A percentile compares a stretch with the other conserved stretches of the same genome.
Conservation (phyloP, 768 basidiomycete species). For the Kwoniella europaea region DNA sequence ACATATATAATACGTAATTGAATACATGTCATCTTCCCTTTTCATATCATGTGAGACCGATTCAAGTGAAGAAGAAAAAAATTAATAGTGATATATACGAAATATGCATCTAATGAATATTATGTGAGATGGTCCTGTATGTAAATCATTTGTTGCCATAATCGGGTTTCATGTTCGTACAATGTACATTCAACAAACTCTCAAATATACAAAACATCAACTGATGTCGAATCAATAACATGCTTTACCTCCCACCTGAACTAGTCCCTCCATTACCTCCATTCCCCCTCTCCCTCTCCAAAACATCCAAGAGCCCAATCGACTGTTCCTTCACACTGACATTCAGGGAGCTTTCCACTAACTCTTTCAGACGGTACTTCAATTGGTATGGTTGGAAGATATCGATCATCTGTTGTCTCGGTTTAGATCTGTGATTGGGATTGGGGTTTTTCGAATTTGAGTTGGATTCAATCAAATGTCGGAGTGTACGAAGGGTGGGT, state of each 20-base stretch:
- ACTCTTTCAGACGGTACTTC: conserved; percentile 29
- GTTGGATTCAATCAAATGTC: conserved; percentile 41
- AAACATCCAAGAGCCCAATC: conserved; percentile 33
- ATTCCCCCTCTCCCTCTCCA: conserved; percentile 34
- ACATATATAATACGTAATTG: conserved; percentile 7
- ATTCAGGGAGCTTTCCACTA: conserved; percentile 26
- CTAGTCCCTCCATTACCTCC: conserved; percentile 1
- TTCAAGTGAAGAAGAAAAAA: neutral
- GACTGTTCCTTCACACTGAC: conserved; percentile 39
- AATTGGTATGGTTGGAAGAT: conserved; percentile 49
- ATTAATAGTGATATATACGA: neutral
- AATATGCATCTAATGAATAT: neutral
- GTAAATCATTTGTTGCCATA: neutral
- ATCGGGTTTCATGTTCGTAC: neutral
- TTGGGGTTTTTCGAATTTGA: conserved; percentile 34
- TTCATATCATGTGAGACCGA: neutral
- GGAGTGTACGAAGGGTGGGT: conserved; percentile 35
- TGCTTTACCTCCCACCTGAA: conserved; percentile 12
- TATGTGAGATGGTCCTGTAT: too few species aligned
- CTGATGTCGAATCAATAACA: too few species aligned
- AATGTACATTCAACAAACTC: neutral
- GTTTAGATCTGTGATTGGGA: conserved; percentile 11
- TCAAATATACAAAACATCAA: neutral
- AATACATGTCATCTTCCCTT: conserved; percentile 7
- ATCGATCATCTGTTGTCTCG: conserved; percentile 43